phyloP scores from a whole-genome alignment of 2,329 filamentous ascomycete species.

The Dendryphion nanum region DNA sequence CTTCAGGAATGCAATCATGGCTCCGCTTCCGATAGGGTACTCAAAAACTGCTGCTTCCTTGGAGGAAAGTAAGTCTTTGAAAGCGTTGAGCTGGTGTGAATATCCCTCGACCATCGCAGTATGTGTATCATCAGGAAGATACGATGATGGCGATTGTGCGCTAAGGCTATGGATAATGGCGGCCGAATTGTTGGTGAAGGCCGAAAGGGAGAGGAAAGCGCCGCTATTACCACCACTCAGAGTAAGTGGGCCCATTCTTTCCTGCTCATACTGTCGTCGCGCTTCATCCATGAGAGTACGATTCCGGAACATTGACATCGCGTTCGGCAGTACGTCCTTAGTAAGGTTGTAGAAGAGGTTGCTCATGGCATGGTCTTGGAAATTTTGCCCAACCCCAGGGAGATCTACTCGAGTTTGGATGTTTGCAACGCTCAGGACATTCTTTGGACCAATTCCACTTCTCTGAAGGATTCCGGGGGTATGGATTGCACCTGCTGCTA shows the following conservation, averaged over 20 bases:
- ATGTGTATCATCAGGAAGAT: constrained; percentile 15
- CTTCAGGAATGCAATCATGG: constrained; percentile 13
- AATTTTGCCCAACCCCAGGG: constrained; percentile 25
- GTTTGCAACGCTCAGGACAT: constrained; percentile 17
- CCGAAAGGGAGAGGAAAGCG: constrained; percentile 9
- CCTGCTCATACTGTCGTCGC: constrained; percentile 7
- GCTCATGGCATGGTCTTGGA: constrained; percentile 23
- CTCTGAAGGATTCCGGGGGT: constrained; percentile 16
- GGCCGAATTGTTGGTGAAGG: constrained; percentile 1
- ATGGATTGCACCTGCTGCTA: constrained; percentile 16
- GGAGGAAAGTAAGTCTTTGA: constrained; percentile 29
- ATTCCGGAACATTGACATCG: constrained; percentile 8
- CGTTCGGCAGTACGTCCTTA: constrained; percentile 1
- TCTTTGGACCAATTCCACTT: constrained; percentile 16
- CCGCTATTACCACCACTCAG: constrained; percentile 10
- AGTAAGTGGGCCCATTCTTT: constrained; percentile 9
- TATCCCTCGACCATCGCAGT: constrained; percentile 18
- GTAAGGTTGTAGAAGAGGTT: constrained; percentile 11
- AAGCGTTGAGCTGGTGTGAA: constrained; percentile 12
- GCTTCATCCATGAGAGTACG: constrained; percentile 9
- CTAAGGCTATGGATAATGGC: constrained; percentile 17
- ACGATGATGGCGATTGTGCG: constrained; percentile 18
- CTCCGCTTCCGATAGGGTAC: constrained; percentile 8
- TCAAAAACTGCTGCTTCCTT: constrained; percentile 15
- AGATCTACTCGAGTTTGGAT: constrained; percentile 20